These are phyloP conservation scores for Lojkania enalia DNA, from an alignment of 2,329 filamentous ascomycete species.

Conservation along the genomic window DNA sequence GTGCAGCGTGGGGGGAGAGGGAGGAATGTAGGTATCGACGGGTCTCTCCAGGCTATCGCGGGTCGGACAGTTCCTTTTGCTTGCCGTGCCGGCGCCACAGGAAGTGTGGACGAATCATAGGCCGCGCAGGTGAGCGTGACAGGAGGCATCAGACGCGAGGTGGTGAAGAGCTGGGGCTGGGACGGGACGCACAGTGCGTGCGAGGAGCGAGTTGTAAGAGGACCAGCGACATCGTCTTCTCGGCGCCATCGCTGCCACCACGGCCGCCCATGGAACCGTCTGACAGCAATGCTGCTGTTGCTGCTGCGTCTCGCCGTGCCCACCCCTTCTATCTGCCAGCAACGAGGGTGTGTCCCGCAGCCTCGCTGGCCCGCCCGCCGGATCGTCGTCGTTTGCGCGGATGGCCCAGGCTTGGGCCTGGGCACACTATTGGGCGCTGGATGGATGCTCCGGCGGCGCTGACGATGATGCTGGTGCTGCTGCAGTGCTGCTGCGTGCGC, in stretches of 20 bases:
- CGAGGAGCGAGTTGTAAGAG: slow-evolving; percentile 28
- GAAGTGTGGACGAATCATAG: slow-evolving; percentile 34
- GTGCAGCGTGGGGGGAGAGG: slow-evolving; percentile 23
- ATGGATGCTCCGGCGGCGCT: background rate
- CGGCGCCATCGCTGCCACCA: slow-evolving; percentile 23
- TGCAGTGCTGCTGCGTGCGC: background rate
- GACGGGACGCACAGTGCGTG: slow-evolving; percentile 21
- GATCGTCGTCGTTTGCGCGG: too few species aligned
- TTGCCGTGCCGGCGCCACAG: slow-evolving; percentile 30
- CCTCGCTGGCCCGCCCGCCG: background rate
- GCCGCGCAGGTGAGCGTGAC: slow-evolving; percentile 32
- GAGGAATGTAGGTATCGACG: slow-evolving; percentile 2
- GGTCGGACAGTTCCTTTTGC: slow-evolving; percentile 32
- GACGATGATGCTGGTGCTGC: too few species aligned
- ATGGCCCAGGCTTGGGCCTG: too few species aligned
- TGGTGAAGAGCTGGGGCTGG: slow-evolving; percentile 17
- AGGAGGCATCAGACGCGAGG: slow-evolving; percentile 30
- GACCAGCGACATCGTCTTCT: slow-evolving; percentile 27
- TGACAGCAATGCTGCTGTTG: slow-evolving; percentile 2
- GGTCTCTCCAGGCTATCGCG: slow-evolving; percentile 26
- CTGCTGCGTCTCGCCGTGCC: background rate
- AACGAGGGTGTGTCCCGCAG: background rate
- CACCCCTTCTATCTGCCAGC: background rate
- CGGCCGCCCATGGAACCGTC: slow-evolving; percentile 17
- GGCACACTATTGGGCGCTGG: too few species aligned